These are phyloP conservation scores for Xylaria sp. DNA, from an alignment of 495 filamentous ascomycete genomes.

Conservation along the genomic window DNA sequence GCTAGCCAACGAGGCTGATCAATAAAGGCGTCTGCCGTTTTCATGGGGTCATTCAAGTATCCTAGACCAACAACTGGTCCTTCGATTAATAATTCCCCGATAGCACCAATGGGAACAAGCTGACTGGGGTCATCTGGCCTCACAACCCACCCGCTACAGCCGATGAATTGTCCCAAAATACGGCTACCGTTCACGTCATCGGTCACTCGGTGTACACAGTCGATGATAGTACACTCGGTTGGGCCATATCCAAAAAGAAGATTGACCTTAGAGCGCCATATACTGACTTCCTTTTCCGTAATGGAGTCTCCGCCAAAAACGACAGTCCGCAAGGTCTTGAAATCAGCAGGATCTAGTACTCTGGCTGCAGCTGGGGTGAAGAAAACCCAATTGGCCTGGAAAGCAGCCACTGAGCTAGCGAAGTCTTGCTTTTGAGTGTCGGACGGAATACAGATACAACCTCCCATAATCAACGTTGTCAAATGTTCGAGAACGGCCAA, in stretches of 20 bases:
- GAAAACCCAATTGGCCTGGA: slow-evolving; percentile 12
- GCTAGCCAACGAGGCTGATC: slow-evolving; percentile 49
- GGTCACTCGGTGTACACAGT: neutral
- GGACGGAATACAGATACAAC: slow-evolving; percentile 36
- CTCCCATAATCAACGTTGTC: slow-evolving; percentile 53
- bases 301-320: slow-evolving; percentile 18
- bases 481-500: slow-evolving; percentile 60
- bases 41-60: slow-evolving; percentile 43
- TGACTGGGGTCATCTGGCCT: slow-evolving; percentile 55
- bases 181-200: slow-evolving; percentile 21
- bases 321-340: slow-evolving; percentile 6
- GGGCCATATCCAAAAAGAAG: slow-evolving; percentile 12
- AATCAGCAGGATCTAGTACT: slow-evolving; percentile 6
- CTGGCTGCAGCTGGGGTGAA: slow-evolving; percentile 19
- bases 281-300: neutral
- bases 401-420: neutral
- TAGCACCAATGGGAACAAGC: slow-evolving; percentile 50
- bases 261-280: slow-evolving; percentile 8
- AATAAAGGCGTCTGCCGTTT: slow-evolving; percentile 45
- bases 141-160: slow-evolving; percentile 57
- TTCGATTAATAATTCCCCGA: slow-evolving; percentile 48
- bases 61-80: slow-evolving; percentile 43
- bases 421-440: slow-evolving; percentile 17
- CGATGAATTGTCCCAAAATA: slow-evolving; percentile 55
- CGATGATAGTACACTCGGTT: slow-evolving; percentile 15